These are phyloP conservation scores for Astragalus glycyphyllos DNA, from an alignment of 306 rosid species.

Conservation along the genomic window DNA sequence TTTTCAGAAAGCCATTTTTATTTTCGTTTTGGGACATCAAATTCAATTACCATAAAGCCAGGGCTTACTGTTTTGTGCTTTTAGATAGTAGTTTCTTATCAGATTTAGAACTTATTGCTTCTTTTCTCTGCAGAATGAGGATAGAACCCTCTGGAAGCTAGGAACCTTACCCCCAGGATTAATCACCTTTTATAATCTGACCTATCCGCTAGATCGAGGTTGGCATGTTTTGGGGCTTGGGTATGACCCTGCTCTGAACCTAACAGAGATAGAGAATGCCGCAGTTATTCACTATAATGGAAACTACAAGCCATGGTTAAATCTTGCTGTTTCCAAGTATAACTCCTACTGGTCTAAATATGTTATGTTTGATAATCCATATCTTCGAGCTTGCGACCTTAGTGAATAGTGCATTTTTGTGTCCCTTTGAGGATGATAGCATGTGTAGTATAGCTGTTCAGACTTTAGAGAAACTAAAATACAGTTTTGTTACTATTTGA, in stretches of 20 bases:
- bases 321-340: conserved; percentile 92
- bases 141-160: conserved; percentile 96
- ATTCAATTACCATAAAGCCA: conserved; percentile 25
- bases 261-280: conserved; percentile 77
- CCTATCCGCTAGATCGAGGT: conserved; percentile 76
- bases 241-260: conserved; percentile 91
- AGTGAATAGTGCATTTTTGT: conserved; percentile 46
- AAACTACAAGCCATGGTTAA: conserved; percentile 97
- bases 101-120: conserved; percentile 41
- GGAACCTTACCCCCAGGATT: conserved; percentile 94
- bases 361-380: conserved; percentile 77
- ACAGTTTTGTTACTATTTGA: conserved; percentile 2
- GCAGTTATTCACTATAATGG: conserved; percentile 97
- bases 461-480: conserved; percentile 6
- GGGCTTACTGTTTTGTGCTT: background rate
- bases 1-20: conserved; percentile 2
- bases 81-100: conserved; percentile 31
- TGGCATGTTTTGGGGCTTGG: conserved; percentile 99
- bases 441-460: conserved; percentile 37
- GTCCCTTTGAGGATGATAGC: conserved; percentile 26
- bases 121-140: conserved; percentile 76
- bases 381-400: conserved; percentile 71
- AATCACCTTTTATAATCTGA: conserved; percentile 89
- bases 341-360: conserved; percentile 87
- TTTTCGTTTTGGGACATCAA: conserved; percentile 12